Conservation (phyloP, 805 yeast species). For the Candida dajiaensis region DNA sequence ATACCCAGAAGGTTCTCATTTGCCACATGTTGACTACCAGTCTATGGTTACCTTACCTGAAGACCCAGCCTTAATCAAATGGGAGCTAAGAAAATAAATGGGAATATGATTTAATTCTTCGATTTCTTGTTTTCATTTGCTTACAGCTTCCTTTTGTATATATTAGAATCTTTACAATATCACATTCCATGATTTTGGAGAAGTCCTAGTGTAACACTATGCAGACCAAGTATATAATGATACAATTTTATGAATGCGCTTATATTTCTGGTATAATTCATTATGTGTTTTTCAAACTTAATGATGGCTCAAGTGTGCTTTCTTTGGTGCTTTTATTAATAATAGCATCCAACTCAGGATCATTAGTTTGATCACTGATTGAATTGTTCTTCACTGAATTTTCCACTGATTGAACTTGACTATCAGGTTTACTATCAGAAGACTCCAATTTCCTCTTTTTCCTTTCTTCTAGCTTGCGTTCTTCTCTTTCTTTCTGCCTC, state of each 20-base stretch:
- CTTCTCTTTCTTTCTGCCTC: conserved; percentile 25
- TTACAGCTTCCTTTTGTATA: too few species aligned
- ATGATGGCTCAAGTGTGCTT: conserved; percentile 5
- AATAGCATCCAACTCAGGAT: background rate
- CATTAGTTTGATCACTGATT: background rate
- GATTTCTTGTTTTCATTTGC: too few species aligned
- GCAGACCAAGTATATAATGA: too few species aligned
- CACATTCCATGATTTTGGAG: too few species aligned
- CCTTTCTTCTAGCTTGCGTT: conserved; percentile 15
- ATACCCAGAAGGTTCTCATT: conserved; percentile 44
- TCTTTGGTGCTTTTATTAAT: background rate
- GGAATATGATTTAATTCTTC: too few species aligned
- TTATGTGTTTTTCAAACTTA: background rate
- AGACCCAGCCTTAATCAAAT: conserved; percentile 63
- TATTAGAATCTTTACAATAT: too few species aligned
- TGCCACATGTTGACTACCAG: conserved; percentile 72
- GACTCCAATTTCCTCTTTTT: conserved; percentile 9
- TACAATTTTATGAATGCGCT: too few species aligned
- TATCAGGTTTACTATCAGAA: background rate
- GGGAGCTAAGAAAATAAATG: conserved; percentile 56
- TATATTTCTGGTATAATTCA: background rate
- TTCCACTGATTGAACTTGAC: background rate
- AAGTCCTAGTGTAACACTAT: too few species aligned
- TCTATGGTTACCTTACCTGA: conserved; percentile 91
- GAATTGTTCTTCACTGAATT: background rate